These are phyloP conservation scores for Fusarium equiseti DNA, from an alignment of 2,329 filamentous ascomycete genomes.

Conservation along the genomic window DNA sequence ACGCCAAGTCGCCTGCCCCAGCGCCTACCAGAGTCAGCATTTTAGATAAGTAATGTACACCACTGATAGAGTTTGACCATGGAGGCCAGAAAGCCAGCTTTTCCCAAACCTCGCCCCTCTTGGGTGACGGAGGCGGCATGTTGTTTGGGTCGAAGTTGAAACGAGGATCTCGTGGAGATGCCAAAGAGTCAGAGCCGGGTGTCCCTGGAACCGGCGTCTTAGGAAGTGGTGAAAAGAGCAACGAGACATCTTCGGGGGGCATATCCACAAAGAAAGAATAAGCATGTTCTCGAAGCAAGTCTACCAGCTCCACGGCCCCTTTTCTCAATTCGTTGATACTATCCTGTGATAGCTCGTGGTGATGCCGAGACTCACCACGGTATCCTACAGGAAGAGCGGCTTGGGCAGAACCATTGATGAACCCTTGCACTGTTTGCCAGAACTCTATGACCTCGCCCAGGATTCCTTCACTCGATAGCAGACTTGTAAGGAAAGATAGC, in stretches of 20 bases:
- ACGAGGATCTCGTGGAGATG: slow-evolving; percentile 75
- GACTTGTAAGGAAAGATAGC: slow-evolving; percentile 75
- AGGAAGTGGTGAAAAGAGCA: slow-evolving; percentile 86
- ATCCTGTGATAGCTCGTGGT: slow-evolving; percentile 82
- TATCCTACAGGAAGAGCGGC: slow-evolving; percentile 82
- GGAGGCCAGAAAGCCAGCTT: slow-evolving; percentile 97
- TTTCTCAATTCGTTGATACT: slow-evolving; percentile 79
- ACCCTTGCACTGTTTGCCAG: slow-evolving; percentile 91
- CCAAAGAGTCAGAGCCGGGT: slow-evolving; percentile 54
- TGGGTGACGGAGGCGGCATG: slow-evolving; percentile 80
- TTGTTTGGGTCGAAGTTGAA: slow-evolving; percentile 86
- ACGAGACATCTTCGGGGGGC: slow-evolving; percentile 90
- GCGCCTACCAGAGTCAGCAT: slow-evolving; percentile 86
- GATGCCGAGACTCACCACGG: slow-evolving; percentile 81
- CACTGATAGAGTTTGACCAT: slow-evolving; percentile 89
- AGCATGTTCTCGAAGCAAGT: slow-evolving; percentile 82
- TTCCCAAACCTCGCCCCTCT: slow-evolving; percentile 87
- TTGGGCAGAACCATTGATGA: slow-evolving; percentile 88
- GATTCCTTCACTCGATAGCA: slow-evolving; percentile 84
- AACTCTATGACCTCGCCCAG: slow-evolving; percentile 92
- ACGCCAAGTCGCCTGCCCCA: slow-evolving; percentile 86
- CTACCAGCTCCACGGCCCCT: slow-evolving; percentile 84
- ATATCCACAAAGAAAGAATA: slow-evolving; percentile 86
- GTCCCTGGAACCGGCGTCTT: slow-evolving; percentile 59
- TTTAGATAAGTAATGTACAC: slow-evolving; percentile 88